Evolutionary conservation across 441 rosid species (phyloP).

Genomic region (Theobroma grandiflorum): DNA sequence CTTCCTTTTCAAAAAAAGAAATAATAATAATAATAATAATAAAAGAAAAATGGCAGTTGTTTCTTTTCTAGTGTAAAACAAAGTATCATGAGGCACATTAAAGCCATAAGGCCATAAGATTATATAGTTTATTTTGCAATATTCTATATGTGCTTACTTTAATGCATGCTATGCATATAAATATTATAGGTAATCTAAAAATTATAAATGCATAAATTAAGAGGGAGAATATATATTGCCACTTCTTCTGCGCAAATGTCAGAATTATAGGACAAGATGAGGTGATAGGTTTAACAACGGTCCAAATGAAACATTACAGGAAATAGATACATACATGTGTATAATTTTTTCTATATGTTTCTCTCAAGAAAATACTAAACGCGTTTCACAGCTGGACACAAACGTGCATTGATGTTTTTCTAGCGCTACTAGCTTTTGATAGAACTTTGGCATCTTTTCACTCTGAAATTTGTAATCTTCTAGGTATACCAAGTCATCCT

Average conservation of each 20-base stretch:
- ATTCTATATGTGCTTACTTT: not conserved
- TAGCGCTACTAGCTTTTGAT: not conserved
- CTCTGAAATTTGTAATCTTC: not conserved
- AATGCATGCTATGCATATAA: not conserved
- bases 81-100: too few relatives aligned
- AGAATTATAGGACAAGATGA: not conserved
- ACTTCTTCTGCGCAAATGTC: not conserved
- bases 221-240: not conserved
- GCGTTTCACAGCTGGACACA: conserved; percentile 17
- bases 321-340: not conserved
- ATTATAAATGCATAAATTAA: not conserved
- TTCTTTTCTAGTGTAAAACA: not conserved
- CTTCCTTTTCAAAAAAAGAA: too few relatives aligned
- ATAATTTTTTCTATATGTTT: not conserved
- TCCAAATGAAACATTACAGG: not conserved
- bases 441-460: not conserved
- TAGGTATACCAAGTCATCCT: too few relatives aligned
- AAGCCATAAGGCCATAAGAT: not conserved
- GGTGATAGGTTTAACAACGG: not conserved
- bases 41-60: not conserved
- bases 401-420: not conserved
- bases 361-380: not conserved
- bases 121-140: not conserved
- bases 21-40: too few relatives aligned
- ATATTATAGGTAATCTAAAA: not conserved